Base-by-base conservation (phyloP, 2,329 filamentous ascomycete genomes). In the Alternaria infectoria region DNA sequence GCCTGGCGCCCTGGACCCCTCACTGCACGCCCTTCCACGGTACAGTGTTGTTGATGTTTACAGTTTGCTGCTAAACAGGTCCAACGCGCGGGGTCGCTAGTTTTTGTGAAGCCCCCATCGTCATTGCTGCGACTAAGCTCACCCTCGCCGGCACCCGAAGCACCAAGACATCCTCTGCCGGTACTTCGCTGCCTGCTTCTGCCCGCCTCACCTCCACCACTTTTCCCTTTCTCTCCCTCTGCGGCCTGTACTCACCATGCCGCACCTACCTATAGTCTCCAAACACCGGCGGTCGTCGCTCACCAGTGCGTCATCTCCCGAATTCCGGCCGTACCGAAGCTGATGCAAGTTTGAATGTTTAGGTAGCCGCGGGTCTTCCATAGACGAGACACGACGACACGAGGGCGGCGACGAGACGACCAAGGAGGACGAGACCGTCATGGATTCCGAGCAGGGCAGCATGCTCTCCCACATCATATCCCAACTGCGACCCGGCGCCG, bases 401-500 rank as follows among this genome's bases (percentile, higher is more conserved):
- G 68, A 69, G 57, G 76, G 77, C 55, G 76, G 77, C 68, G 79
- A 80, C 70, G 77, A 80, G 32, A 77, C 73, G 56, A 81, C 77
- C 61, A 81, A 79, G 54, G 83, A 85, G 66, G 93, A 96, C 74
- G 93, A 93, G 76, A 90, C 89, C 61, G 87, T 95, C 65, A 90
- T 97, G 75, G 93, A 97, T 82, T 88, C 92, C 64, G 94, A 97
- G 59, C 93, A 98, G 86, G 93, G 94, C 82, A 97, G 95, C 87
- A 91, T 99, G 76, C 91, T 99, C 71, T 92, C 90, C 63, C 95
- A 98, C 82, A 97, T 99, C 82, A 98, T 99, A 77, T 97, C 94
- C 56, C 96, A 99, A 83, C 86, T 99, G 67, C 91, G 96, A 67
- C 96, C 96, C 12, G 96, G 96, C 69, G 96, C 96, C 74, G 96